Base-by-base conservation (phyloP, 139 green algal genomes). In the Chlamydomonas sp. region DNA sequence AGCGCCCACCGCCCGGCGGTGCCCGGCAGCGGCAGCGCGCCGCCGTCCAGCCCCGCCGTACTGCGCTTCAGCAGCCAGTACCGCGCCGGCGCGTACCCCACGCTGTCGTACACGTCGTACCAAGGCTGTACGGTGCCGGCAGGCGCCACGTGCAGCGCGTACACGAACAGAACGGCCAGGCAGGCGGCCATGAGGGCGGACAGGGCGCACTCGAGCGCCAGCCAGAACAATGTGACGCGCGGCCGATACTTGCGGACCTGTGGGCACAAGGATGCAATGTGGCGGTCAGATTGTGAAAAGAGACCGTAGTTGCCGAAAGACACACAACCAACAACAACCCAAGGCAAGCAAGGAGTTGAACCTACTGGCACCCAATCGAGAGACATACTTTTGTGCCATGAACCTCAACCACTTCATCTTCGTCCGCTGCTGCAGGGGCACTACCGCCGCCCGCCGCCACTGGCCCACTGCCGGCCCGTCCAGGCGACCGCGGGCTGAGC, bases 1-100 rank as follows among this genome's bases (percentile, higher is more conserved):
- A 92, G 85, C 57, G 59, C 60, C 85, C 85, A 92, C 5, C 89
- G 85, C 10, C 76, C 78, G 0, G 89, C 69, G 10, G 71, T 49
- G 63, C 89, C 89, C 0, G 85, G 63, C 12, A 57, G 16, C 9
- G 68, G 77, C 69, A 89, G 68, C 16, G 64, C 59, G 58, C 58
- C 2, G 18, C 57, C 63, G 8, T 20, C 69, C 2, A 71, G 60
- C 18, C 71, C 61, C 5, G 60, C 71, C 9, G 75, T 62, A 18
- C 16, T 9, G 12, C 83, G 83, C 1, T 17, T 15, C 4, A 88
- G 74, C 63, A 88, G 62, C 73, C 81, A 88, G 74, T 68, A 76
- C 63, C 57, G 63, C 1, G 83, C 83, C 1, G 63, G 62, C 6
- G 83, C 83, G 18, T n/a, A 1, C 18, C 12, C 60, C 17, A 60